These are phyloP conservation scores for Striga asiatica DNA, from an alignment of 257 asterid genomes.

Conservation along the genomic window DNA sequence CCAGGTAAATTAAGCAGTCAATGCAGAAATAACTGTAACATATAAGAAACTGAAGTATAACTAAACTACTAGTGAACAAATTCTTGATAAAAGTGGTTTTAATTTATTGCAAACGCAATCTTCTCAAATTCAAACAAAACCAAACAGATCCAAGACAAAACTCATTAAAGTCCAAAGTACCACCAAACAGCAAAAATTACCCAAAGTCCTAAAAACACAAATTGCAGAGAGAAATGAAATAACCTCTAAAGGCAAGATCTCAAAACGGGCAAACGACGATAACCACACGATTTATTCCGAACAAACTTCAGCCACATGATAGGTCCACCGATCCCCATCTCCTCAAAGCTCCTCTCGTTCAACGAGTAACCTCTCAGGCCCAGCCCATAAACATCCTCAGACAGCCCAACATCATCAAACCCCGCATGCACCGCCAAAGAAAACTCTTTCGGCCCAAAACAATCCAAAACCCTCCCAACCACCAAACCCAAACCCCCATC, in stretches of 20 bases:
- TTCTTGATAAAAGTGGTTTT: too few species aligned
- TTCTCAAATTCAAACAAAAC: too few species aligned
- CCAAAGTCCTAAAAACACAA: neutral
- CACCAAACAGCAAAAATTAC: neutral
- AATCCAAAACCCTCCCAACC: neutral
- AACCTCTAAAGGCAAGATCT: neutral
- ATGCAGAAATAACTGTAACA: too few species aligned
- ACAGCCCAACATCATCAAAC: neutral
- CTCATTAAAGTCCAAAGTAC: too few species aligned
- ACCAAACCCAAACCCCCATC: neutral
- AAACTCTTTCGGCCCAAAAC: neutral
- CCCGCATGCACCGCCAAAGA: neutral
- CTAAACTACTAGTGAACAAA: too few species aligned
- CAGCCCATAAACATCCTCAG: neutral
- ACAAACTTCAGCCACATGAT: neutral
- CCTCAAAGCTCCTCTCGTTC: neutral
- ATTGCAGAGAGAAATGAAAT: neutral
- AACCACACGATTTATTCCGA: neutral
- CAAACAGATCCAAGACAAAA: too few species aligned
- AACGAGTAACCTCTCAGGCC: neutral
- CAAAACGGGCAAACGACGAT: neutral
- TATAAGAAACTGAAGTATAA: too few species aligned
- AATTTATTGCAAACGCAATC: too few species aligned
- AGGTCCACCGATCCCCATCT: neutral
- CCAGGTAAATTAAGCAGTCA: too few species aligned